Evolutionary conservation across 768 basidiomycete species (phyloP), one percentile per base, ranked within the genome.

Genomic region (Boletellus emodensis): DNA sequence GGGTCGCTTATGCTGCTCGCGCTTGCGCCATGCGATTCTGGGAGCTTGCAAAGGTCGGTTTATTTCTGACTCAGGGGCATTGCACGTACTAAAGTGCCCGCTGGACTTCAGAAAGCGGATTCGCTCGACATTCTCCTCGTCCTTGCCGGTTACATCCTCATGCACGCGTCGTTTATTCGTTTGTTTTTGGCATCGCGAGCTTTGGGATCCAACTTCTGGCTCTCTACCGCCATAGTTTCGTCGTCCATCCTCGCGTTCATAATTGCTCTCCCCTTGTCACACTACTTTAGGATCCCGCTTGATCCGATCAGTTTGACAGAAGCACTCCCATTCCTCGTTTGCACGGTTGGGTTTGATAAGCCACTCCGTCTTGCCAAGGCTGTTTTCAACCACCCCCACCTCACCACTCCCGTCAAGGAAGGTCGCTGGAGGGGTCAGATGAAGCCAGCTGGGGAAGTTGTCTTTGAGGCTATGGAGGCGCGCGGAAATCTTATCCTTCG

Each of bases 271-370:
- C 87, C 95, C 13, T 65, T 84, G 36, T 82, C 85, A 17, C 79
- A 86, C 46, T 84, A 84, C 8, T 76, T 97, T 51, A 77, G 79
- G 58, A 91, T 99, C 51, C 87, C 85, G 17, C 85, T 99, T 58
- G 94, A 98, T 66, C 92, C 93, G 1, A 86, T 98, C 46, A 85
- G 86, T 10, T 78, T 99, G 44, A 92, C 90, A 10, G 96, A 99
- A 68, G 95, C 96, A 0, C 80, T 99, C 0, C 96, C 96, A 0
- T 98, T 98, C 83, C 76, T 98, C 42, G 94, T 99, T 33, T 95
- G 95, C 68, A 96, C 94, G 2, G 84, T 99, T 52, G 95, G 95
- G 7, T 99, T 98, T 67, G 96, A 99, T 71, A 98, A 99, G 67
- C 95, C 94, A 0, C 84, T 95, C 40, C 82, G 90, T 7, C 83